These are phyloP conservation scores for Moesziomyces globuligerus DNA, from an alignment of 1,284 basidiomycete species.

Conservation along the genomic window DNA sequence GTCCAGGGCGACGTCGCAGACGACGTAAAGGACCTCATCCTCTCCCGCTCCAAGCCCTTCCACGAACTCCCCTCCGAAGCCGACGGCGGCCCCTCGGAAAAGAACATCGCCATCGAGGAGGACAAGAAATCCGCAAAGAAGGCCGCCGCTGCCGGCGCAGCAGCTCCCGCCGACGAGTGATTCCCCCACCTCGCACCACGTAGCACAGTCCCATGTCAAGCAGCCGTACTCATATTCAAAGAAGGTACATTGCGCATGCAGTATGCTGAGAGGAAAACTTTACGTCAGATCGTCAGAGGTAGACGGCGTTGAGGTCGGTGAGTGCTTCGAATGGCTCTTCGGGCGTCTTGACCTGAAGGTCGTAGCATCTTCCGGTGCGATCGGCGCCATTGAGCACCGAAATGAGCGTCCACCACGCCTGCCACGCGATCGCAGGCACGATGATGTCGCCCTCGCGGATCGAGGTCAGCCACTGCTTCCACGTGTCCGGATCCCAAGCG, in stretches of 20 bases:
- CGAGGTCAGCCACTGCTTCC: conserved; percentile 54
- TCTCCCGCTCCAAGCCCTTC: conserved; percentile 61
- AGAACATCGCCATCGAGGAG: conserved; percentile 63
- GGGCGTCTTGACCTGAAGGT: conserved; percentile 59
- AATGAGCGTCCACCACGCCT: conserved; percentile 66
- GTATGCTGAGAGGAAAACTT: too few species aligned
- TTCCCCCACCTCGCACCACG: too few species aligned
- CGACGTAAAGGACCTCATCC: conserved; percentile 57
- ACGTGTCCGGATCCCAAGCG: conserved; percentile 48
- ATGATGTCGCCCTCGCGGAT: conserved; percentile 57
- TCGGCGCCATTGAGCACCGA: conserved; percentile 63
- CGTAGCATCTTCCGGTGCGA: conserved; percentile 54
- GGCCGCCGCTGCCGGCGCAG: conserved; percentile 29
- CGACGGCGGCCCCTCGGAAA: conserved; percentile 54
- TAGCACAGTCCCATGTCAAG: too few species aligned
- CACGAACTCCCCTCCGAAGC: conserved; percentile 58
- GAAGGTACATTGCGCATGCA: too few species aligned
- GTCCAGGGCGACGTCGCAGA: conserved; percentile 67
- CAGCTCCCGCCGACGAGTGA: conserved; percentile 23
- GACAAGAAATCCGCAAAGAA: conserved; percentile 60
- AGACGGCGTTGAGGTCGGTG: conserved; percentile 52
- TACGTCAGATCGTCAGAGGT: conserved; percentile 39
- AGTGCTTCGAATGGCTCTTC: conserved; percentile 57
- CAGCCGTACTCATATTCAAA: not conserved
- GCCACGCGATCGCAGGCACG: conserved; percentile 58